phyloP scores from a whole-genome alignment of 352 stramenopile genomes.

The Globisporangium echinulatum region DNA sequence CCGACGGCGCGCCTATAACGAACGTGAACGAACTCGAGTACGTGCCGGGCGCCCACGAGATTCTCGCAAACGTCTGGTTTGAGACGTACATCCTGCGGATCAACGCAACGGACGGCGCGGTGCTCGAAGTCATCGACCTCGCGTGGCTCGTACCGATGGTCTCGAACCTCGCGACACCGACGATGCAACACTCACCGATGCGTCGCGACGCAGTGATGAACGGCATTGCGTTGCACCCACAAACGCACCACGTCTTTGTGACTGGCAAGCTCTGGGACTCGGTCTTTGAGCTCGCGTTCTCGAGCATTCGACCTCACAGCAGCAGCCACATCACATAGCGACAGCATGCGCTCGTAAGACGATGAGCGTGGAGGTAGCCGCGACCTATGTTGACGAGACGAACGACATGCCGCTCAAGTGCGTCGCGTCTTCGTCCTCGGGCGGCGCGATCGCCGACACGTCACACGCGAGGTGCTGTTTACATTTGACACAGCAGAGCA shows the following conservation, averaged over 20 bases:
- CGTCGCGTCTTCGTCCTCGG: conserved; percentile 13
- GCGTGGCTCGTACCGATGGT: conserved; percentile 56
- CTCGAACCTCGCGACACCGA: conserved; percentile 37
- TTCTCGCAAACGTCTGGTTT: conserved; percentile 88
- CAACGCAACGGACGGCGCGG: conserved; percentile 46
- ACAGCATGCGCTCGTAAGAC: not conserved
- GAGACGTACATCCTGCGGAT: conserved; percentile 73
- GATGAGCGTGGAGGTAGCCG: conserved; percentile 1
- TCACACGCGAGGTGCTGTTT: conserved; percentile 18
- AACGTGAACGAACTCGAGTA: conserved; percentile 87
- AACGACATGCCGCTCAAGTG: conserved; percentile 15
- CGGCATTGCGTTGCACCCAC: conserved; percentile 76
- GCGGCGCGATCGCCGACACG: conserved; percentile 13
- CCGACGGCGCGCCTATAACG: conserved; percentile 28
- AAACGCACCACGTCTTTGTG: conserved; percentile 54
- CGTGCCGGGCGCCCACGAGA: conserved; percentile 67
- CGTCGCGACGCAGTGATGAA: conserved; percentile 82
- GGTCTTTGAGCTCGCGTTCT: conserved; percentile 77
- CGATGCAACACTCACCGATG: conserved; percentile 34
- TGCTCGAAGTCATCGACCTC: conserved; percentile 72
- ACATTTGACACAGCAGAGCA: too few relatives aligned
- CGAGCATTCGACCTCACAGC: conserved; percentile 23
- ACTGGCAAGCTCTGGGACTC: conserved; percentile 84
- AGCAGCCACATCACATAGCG: not conserved
- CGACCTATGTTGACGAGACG: conserved; percentile 13